Base-by-base conservation (phyloP, 2,329 filamentous ascomycete species). In the Rhynchosporium graminicola region DNA sequence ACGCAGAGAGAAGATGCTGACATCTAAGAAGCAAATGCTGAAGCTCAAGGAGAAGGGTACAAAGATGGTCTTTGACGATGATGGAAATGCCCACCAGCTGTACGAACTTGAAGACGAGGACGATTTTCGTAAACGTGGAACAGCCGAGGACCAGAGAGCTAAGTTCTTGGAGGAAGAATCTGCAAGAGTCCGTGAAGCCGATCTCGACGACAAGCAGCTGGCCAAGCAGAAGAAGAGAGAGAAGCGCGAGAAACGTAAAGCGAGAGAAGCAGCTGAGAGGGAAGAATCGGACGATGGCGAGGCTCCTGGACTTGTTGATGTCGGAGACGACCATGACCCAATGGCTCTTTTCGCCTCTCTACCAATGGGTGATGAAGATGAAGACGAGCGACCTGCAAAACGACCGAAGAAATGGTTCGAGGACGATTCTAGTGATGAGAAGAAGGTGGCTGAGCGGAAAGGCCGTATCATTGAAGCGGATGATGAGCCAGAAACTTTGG, bases 1-100 rank as follows among this genome's bases (percentile, higher is more conserved):
- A 76, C 91, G 95, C 29, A 88, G 92, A 69, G 94, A 97, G 78
- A 98, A 97, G 79, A 84, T 97, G n/a, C 84, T 98, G 68, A 89
- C 89, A 72, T 96, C 91, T 26, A 98, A 97, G 82, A 97, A 97
- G 82, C 90, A 96, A 77, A 84, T 97, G 68, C 83, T 92, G 73
- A 95, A 96, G 74, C 90, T 91, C 80, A 96, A 92, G 80, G 91
- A 92, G 73, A 90, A 89, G 73, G 90, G 91, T 12, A 88, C 85
- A 46, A 96, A 95, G 74, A 79, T 97, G 7, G 83, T 97, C 4
- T 99, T 94, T 75, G 94, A 98, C 77, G 93, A 97, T 54, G 92
- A 97, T 38, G 94, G 93, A 69, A 87, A 90, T 65, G 82, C 92
- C 3, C 92, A 95, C 75, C 85, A 90, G 66, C 76, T 96, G 13